Evolutionary conservation across 208 protist species (phyloP).

Genomic region (Trypanosoma grayi): DNA sequence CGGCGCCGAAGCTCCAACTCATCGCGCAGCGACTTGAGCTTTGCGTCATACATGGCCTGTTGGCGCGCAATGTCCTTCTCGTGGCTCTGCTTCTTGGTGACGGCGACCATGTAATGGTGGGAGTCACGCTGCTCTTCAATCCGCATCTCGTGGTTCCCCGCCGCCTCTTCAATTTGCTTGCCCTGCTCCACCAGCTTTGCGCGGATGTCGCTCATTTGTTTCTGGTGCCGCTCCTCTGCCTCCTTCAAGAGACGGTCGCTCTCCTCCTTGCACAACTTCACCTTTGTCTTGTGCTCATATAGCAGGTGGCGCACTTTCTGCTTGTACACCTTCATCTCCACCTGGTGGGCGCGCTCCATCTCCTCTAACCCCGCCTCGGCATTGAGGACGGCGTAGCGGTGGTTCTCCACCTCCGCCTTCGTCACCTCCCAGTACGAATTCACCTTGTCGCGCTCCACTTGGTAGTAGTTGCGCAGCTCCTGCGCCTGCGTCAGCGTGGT

Average conservation of each 20-base stretch:
- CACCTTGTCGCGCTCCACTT: constrained; percentile 96
- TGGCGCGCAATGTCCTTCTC: constrained; percentile 83
- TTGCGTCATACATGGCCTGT: constrained; percentile 87
- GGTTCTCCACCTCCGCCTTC: constrained; percentile 91
- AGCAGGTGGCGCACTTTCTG: constrained; percentile 96
- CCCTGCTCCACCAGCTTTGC: constrained; percentile 52
- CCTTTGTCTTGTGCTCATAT: constrained; percentile 92
- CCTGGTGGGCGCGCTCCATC: constrained; percentile 92
- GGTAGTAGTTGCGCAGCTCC: constrained; percentile 95
- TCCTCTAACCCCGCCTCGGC: constrained; percentile 94
- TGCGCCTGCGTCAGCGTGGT: constrained; percentile 85
- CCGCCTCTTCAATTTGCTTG: constrained; percentile 54
- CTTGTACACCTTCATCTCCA: constrained; percentile 97
- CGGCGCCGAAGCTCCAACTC: constrained; percentile 92
- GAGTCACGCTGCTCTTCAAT: constrained; percentile 85
- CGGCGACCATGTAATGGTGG: constrained; percentile 85
- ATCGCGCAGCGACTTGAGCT: constrained; percentile 83
- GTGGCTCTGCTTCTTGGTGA: constrained; percentile 86
- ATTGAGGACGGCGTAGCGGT: constrained; percentile 73
- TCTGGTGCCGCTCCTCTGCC: constrained; percentile 76
- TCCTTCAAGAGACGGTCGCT: constrained; percentile 87
- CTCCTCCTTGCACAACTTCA: constrained; percentile 89
- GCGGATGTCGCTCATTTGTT: constrained; percentile 69
- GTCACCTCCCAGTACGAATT: constrained; percentile 92
- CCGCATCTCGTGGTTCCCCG: constrained; percentile 74